Percentiles rank a stretch among this genome's conserved stretches.
phyloP scores from a whole-genome alignment of 768 basidiomycete species.

The Amanita exitialis region DNA sequence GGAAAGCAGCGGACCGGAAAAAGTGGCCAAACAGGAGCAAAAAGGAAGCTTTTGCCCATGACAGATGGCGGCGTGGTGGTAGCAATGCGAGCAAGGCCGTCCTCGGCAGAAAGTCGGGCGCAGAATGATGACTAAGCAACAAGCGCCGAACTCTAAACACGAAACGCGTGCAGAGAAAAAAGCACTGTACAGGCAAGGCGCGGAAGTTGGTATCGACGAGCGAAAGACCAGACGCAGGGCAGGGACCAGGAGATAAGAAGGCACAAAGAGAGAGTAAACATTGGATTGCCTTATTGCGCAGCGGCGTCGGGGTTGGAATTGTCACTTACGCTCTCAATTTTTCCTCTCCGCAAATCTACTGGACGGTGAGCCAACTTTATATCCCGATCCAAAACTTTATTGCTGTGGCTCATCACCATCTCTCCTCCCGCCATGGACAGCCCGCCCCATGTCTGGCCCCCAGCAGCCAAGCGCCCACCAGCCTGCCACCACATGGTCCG shows the following conservation, averaged over 20 bases:
- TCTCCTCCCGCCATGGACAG: conserved; percentile 15
- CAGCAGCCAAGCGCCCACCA: conserved; percentile 20
- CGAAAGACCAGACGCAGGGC: neutral
- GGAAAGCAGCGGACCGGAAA: neutral
- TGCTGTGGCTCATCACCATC: conserved; percentile 27
- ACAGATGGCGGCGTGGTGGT: neutral
- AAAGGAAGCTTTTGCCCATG: neutral
- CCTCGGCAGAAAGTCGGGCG: neutral
- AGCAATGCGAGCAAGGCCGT: neutral
- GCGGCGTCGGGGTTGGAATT: conserved; percentile 32
- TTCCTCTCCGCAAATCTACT: conserved; percentile 50
- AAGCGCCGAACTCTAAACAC: conserved; percentile 3
- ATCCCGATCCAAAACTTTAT: conserved; percentile 50
- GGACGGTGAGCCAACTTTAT: conserved; percentile 68
- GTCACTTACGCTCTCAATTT: conserved; percentile 27
- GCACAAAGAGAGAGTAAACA: conserved; percentile 18
- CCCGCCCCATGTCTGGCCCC: conserved; percentile 24
- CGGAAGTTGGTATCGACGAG: neutral
- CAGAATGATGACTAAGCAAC: conserved; percentile 5
- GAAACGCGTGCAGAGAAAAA: neutral
- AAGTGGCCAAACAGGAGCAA: neutral
- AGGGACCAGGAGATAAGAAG: neutral
- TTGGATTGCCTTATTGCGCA: conserved; percentile 11
- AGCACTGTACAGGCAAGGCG: neutral
- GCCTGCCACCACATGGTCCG: conserved; percentile 53